Percentiles rank a stretch among this genome's conserved stretches.
These are phyloP conservation scores for Tylopilus vinaceipallidus DNA, from an alignment of 768 basidiomycete genomes.

Conservation along the genomic window DNA sequence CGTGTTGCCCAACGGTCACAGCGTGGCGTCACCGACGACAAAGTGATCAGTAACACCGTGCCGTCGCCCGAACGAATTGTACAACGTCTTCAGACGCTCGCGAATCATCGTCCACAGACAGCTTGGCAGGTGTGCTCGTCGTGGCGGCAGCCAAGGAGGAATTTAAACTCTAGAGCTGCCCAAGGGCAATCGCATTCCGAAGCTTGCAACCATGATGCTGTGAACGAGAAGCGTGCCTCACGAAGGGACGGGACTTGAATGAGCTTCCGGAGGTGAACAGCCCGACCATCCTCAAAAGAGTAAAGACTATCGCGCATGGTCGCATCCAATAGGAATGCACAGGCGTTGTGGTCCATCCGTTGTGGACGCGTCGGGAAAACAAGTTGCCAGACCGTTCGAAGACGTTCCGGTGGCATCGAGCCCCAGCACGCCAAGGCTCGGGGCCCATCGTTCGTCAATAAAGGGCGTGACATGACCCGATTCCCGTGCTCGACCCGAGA, in stretches of 20 bases:
- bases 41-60: neutral
- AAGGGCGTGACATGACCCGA: too few relatives aligned
- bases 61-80: neutral
- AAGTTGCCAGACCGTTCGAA: too few relatives aligned
- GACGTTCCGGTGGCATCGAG: too few relatives aligned
- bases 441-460: too few relatives aligned
- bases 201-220: conserved; percentile 5
- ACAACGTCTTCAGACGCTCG: neutral
- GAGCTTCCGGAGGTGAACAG: neutral
- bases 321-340: too few relatives aligned
- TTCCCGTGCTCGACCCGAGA: too few relatives aligned
- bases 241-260: neutral
- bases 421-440: too few relatives aligned
- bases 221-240: neutral
- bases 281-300: conserved; percentile 2
- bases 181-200: neutral
- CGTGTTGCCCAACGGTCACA: too few relatives aligned
- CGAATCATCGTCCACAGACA: conserved; percentile 9
- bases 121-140: neutral
- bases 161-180: conserved; percentile 3
- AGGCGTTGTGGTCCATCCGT: too few relatives aligned
- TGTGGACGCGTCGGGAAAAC: too few relatives aligned
- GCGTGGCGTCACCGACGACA: too few relatives aligned
- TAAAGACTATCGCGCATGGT: neutral
- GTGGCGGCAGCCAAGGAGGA: conserved; percentile 11